Evolutionary conservation across 306 rosid species (phyloP).

Genomic region (Myrica gale): DNA sequence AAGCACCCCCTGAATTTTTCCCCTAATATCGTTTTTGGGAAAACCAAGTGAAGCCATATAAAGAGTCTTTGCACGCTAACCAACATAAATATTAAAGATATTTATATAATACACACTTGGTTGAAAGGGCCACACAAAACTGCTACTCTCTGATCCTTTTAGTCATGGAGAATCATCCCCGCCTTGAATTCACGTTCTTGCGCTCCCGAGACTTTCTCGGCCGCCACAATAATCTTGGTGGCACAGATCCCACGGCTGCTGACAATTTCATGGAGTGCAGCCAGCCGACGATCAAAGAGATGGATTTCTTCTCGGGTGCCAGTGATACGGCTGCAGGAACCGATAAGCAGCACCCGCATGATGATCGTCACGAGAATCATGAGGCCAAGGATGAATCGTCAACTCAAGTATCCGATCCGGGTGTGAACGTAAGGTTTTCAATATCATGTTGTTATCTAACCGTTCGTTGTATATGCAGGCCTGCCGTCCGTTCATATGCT

Average conservation of each 20-base stretch:
- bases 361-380: neutral
- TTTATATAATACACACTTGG: neutral
- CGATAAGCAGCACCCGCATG: neutral
- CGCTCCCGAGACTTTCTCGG: conserved; percentile 18
- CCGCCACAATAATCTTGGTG: neutral
- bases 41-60: neutral
- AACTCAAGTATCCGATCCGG: neutral
- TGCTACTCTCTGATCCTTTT: neutral
- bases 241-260: neutral
- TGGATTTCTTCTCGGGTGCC: conserved; percentile 40
- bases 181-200: conserved; percentile 38
- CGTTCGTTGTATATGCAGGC: neutral
- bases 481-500: neutral
- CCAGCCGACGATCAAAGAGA: conserved; percentile 33
- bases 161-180: conserved; percentile 32
- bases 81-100: neutral
- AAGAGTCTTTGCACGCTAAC: neutral
- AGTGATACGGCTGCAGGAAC: neutral
- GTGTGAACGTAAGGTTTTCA: conserved; percentile 34
- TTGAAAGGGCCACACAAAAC: conserved; percentile 23
- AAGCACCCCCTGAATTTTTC: neutral
- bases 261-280: neutral
- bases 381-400: conserved; percentile 25
- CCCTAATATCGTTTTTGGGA: neutral
- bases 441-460: neutral